These are phyloP conservation scores for Zoysia matrella DNA, from an alignment of 202 grass and related monocot genomes.

Conservation along the genomic window DNA sequence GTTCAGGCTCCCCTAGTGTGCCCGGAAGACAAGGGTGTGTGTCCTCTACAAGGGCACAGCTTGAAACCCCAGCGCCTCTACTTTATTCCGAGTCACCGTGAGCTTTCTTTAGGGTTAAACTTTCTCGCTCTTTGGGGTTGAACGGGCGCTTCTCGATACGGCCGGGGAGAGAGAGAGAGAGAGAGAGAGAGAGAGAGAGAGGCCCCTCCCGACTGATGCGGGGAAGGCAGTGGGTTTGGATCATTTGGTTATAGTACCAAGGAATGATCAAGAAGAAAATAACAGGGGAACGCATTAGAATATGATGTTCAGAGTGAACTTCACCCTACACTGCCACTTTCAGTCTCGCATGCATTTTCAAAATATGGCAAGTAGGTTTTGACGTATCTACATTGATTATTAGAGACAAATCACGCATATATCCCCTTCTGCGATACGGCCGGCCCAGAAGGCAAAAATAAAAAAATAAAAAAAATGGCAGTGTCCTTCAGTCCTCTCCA, in stretches of 20 bases:
- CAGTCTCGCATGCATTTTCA: slow-evolving; percentile 25
- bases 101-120: slow-evolving; percentile 57
- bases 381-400: neutral
- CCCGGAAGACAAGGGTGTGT: slow-evolving; percentile 70
- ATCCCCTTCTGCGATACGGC: neutral
- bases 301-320: slow-evolving; percentile 44
- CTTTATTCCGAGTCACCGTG: slow-evolving; percentile 53
- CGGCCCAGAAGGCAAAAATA: neutral
- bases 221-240: slow-evolving; percentile 56
- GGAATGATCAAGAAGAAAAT: slow-evolving; percentile 61
- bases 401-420: neutral
- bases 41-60: slow-evolving; percentile 65
- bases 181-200: neutral
- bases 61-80: slow-evolving; percentile 52
- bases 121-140: slow-evolving; percentile 65
- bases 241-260: slow-evolving; percentile 66
- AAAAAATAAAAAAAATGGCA: neutral
- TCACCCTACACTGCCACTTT: slow-evolving; percentile 48
- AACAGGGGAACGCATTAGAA: slow-evolving; percentile 17
- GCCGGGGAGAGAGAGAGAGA: neutral
- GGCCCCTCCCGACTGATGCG: slow-evolving; percentile 52
- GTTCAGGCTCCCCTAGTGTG: slow-evolving; percentile 36
- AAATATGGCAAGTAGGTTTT: slow-evolving; percentile 25
- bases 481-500: neutral
- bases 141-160: slow-evolving; percentile 51